phyloP scores from a whole-genome alignment of 2,329 filamentous ascomycete species.

The Paraphoma sp. region DNA sequence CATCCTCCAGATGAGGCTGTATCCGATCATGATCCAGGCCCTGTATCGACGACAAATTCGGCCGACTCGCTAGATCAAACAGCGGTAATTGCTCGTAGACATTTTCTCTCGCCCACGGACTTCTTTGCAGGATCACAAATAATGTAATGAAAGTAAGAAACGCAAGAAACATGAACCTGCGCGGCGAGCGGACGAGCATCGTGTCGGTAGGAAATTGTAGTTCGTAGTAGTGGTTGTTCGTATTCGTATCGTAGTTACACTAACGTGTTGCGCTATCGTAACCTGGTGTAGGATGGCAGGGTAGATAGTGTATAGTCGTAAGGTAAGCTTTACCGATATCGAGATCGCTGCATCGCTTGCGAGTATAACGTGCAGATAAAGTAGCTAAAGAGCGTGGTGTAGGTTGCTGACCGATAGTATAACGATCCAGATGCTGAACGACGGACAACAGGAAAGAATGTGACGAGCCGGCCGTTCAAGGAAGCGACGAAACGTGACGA shows the following conservation, averaged over 20 bases:
- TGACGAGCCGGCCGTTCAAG: neutral
- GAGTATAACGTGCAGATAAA: neutral
- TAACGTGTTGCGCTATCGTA: conserved; percentile 5
- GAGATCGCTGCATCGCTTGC: conserved; percentile 25
- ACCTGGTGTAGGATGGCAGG: conserved; percentile 14
- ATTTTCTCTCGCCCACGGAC: conserved; percentile 32
- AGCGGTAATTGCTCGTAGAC: conserved; percentile 37
- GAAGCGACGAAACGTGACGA: neutral
- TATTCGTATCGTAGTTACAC: conserved; percentile 18
- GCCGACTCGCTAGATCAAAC: conserved; percentile 16
- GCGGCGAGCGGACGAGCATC: conserved; percentile 47
- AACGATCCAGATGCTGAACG: no score
- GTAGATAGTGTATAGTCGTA: conserved; percentile 17
- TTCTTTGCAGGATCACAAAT: conserved; percentile 34
- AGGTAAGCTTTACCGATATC: conserved; percentile 20
- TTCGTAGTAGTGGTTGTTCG: conserved; percentile 10
- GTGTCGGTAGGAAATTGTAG: conserved; percentile 9
- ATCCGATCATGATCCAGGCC: conserved; percentile 13
- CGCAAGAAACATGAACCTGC: conserved; percentile 46
- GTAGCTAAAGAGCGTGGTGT: conserved; percentile 7
- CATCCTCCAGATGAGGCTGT: conserved; percentile 27
- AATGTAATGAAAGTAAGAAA: conserved; percentile 43
- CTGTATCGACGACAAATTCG: conserved; percentile 19
- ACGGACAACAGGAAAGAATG: neutral
- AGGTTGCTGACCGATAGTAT: neutral